Base-by-base conservation (phyloP, 768 basidiomycete species). In the Cyclocybe cylindracea region DNA sequence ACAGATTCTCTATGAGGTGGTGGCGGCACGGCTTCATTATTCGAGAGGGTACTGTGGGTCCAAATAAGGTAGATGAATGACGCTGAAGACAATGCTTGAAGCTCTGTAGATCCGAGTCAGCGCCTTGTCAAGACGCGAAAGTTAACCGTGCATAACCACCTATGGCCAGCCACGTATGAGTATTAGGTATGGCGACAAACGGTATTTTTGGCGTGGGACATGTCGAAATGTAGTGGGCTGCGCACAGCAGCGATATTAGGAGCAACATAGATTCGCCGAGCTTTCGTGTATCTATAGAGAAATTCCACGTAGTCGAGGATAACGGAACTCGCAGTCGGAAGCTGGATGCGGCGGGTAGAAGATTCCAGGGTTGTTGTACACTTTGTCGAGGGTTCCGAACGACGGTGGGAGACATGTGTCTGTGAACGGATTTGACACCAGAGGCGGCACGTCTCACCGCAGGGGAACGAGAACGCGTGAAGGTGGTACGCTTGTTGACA, bases 381-480 rank as follows among this genome's bases (percentile, higher is more conserved):
- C 72, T 74, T 51, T 77, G 70, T 35, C 84, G 82, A 43, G 68
- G 64, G 54, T 71, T 68, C n/a, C 72, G 68, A 10, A 75, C 63
- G 16, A 76, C 48, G 36, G 77, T 71, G 5, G 83, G 77, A 0
- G 77, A 83, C 18, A 70, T 53, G 55, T 72, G 68, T 56, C 70
- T 59, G 47, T 66, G 63, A 10, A 60, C 64, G 10, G 69, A 66
- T 37, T 76, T 78, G 7, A 70, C 57, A 43, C 67, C 60, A 41
- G 62, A 62, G 19, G 63, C 64, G 4, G 64, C 59, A 38, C 72
- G 70, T 10, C 56, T 53, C 10, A 81, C 64, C 9, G 75, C 79
- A 38, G 89, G 87, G 1, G 89, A 89, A 16, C 82, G 82, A 6
- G 89, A 89, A n/a, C 87, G 84, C 35, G 87, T 83, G 60, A 90